Conservation (phyloP, 2,329 filamentous ascomycete genomes). For the Fusarium musae region DNA sequence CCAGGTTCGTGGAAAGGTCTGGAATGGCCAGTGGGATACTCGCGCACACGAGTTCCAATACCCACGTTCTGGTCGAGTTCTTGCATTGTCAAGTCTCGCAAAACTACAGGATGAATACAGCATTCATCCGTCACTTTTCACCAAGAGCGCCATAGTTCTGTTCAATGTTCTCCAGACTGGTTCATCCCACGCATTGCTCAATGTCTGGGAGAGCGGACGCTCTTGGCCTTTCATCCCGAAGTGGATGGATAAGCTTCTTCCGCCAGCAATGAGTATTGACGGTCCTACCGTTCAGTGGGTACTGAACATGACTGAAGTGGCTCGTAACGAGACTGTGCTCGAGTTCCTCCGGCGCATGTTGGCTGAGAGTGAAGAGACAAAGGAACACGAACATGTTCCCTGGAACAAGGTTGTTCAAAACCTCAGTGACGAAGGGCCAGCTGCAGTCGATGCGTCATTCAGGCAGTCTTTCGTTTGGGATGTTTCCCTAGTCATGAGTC, state of each 20-base stretch:
- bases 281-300: conserved; percentile 52
- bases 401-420: conserved; percentile 49
- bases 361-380: conserved; percentile 41
- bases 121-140: conserved; percentile 45
- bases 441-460: conserved; percentile 49
- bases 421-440: conserved; percentile 48
- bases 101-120: conserved; percentile 34
- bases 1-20: conserved; percentile 40
- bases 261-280: conserved; percentile 52
- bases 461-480: conserved; percentile 55
- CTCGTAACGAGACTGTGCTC: conserved; percentile 40
- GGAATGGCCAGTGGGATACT: conserved; percentile 46
- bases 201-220: conserved; percentile 49
- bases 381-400: conserved; percentile 48
- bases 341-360: conserved; percentile 45
- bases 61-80: conserved; percentile 47
- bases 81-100: conserved; percentile 42
- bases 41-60: conserved; percentile 42
- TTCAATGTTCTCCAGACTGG: conserved; percentile 51
- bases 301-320: conserved; percentile 49
- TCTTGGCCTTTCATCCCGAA: conserved; percentile 52
- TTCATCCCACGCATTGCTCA: conserved; percentile 48
- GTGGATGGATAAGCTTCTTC: conserved; percentile 50
- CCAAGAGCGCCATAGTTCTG: conserved; percentile 48
- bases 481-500: conserved; percentile 47